Evolutionary conservation across 2,329 filamentous ascomycete species (phyloP), one percentile per base, ranked within the genome.

Genomic region (Apiospora pterosperma): DNA sequence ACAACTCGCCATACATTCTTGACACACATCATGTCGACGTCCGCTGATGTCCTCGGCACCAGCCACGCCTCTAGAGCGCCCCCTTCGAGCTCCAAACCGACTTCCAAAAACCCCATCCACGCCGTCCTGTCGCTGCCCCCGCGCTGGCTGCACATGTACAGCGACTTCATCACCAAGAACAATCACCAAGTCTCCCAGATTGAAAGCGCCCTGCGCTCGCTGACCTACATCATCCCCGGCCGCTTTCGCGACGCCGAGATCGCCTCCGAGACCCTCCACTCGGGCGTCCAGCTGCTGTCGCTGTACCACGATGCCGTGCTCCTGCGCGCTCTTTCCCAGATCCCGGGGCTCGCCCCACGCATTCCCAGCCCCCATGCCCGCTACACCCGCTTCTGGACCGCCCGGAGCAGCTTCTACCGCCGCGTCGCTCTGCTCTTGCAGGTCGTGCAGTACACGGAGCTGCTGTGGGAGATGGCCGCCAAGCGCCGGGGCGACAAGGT

Each of bases 381-480:
- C 55, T 91, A 91, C 77, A 91, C 89, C 12, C 84, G 85, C 64
- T 88, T 88, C 76, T 91, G 89, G 89, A 82, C 85, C 7, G 77
- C 82, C 63, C 85, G 84, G 70, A 88, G 84, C 72, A 82, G 85
- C 5, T 83, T 92, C 11, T 99, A 99, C 77, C 88, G 90, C 65
- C 87, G 92, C 65, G 88, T 96, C 63, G 94, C 95, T 44, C 85
- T 94, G 68, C 82, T 93, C 5, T 81, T 99, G 60, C 93, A 97
- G 75, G 91, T 97, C 79, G 91, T 97, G 31, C 92, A 96, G 70
- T 98, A 98, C 75, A 97, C 94, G 0, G 93, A 99, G 79, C 82
- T 99, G 36, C 81, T 99, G n/a, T 96, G 95, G 86, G 96, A 99
- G 77, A 99, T 99, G 96, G 88, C 91, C 34, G 94, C 94, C 34